A percentile compares a stretch with the other conserved stretches of the same genome.
These are phyloP conservation scores for Groenewaldozyma salmanticensis DNA, from an alignment of 805 yeast genomes.

Conservation along the genomic window DNA sequence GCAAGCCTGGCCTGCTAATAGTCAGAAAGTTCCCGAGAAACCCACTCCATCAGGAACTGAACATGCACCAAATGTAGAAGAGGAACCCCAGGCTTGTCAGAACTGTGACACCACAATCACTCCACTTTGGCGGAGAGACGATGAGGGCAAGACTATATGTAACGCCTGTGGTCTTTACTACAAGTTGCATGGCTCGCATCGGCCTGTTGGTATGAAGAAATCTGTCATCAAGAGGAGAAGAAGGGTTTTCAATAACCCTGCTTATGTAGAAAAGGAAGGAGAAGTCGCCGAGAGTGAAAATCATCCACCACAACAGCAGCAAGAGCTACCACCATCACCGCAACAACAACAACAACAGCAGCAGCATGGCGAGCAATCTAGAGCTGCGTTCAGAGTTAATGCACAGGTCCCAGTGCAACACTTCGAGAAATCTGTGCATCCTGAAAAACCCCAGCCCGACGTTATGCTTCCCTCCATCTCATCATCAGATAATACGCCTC, in stretches of 20 bases:
- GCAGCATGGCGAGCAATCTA: neutral
- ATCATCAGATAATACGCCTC: neutral
- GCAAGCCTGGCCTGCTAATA: neutral
- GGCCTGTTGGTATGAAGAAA: conserved; percentile 69
- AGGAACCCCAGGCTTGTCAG: conserved; percentile 51
- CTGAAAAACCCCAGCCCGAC: neutral
- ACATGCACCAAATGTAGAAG: conserved; percentile 1
- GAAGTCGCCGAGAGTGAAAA: neutral
- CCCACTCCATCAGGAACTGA: conserved; percentile 2
- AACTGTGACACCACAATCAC: conserved; percentile 81
- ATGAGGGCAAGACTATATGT: conserved; percentile 72
- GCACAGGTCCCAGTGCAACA: neutral
- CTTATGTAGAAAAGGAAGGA: neutral
- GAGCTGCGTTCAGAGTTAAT: neutral
- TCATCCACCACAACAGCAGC: conserved; percentile 2
- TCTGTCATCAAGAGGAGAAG: conserved; percentile 66
- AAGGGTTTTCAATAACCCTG: conserved; percentile 27
- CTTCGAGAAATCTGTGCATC: neutral
- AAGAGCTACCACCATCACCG: neutral
- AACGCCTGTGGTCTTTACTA: conserved; percentile 79
- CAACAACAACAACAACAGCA: conserved; percentile 4
- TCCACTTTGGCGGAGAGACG: conserved; percentile 81
- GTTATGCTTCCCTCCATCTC: neutral
- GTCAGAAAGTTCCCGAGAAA: neutral
- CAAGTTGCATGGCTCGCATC: conserved; percentile 61